Evolutionary conservation across 495 filamentous ascomycete genomes (phyloP), one percentile per base, ranked within the genome.

Genomic region (Staphylotrichum longicolle): DNA sequence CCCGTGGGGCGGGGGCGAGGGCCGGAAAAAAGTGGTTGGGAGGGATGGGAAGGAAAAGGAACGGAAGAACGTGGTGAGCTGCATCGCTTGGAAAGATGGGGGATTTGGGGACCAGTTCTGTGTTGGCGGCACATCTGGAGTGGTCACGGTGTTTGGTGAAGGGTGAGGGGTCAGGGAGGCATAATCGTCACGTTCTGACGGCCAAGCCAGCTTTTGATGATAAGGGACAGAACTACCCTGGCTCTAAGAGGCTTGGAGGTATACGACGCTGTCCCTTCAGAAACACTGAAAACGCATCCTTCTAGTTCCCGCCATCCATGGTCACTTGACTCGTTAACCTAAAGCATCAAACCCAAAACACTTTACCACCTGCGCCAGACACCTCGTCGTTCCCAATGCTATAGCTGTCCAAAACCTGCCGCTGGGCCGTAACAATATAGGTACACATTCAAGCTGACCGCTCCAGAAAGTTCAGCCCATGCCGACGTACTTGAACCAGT

Each of bases 401-500:
- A 20, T 55, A 50, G 11, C 54, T 54, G n/a, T 63, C 61, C 61
- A 59, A 63, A 63, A 63, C 39, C 56, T 42, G 33, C 48, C 35
- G 46, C 11, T 30, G 15, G 32, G 15, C 34, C 34, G 6, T 30
- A 58, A 40, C 34, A 39, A 47, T 58, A 42, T 63, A 63, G 33
- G 58, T 35, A 45, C 6, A 51, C 50, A 50, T 8, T 8, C 9
- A n/a, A 37, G 42, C 7, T 35, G 14, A 54, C 7, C 34, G 15
- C 44, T 7, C 9, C 8, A 35, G 3, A 10, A 11, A 12, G 20
- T 49, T 73, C 67, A 97, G 72, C 86, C 85, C 79, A 88, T 91
- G 53, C 93, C 91, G 33, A 88, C 91, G 72, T 87, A 91, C 76
- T 96, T 92, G 80, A 99, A 99, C 86, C 95, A 99, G 72, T 90